phyloP scores from a whole-genome alignment of 352 stramenopile species.

The Globisporangium iwayamae region DNA sequence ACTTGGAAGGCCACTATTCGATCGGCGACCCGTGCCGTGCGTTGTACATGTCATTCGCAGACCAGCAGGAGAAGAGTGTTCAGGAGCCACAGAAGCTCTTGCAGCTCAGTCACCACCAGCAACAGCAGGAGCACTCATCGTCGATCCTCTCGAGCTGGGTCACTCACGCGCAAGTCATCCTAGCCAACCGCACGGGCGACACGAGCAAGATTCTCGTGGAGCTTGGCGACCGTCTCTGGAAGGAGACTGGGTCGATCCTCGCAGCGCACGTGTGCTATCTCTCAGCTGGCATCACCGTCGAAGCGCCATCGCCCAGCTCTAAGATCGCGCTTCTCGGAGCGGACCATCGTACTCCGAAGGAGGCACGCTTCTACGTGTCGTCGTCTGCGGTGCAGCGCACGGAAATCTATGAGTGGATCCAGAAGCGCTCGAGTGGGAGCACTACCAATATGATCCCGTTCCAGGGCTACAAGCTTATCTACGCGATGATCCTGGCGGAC shows the following conservation, averaged over 20 bases:
- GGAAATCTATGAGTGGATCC: slow-evolving; percentile 84
- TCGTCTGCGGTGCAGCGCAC: slow-evolving; percentile 73
- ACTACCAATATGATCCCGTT: slow-evolving; percentile 76
- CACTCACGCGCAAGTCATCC: slow-evolving; percentile 73
- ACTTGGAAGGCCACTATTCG: slow-evolving; percentile 76
- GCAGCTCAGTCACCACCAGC: slow-evolving; percentile 26
- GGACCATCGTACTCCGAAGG: slow-evolving; percentile 61
- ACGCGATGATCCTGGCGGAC: slow-evolving; percentile 82
- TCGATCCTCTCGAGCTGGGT: slow-evolving; percentile 72
- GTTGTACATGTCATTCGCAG: slow-evolving; percentile 76
- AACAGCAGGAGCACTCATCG: slow-evolving; percentile 23
- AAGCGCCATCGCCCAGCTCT: slow-evolving; percentile 68
- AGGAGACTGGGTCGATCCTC: slow-evolving; percentile 54
- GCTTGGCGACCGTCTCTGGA: slow-evolving; percentile 80
- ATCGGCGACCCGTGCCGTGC: slow-evolving; percentile 72
- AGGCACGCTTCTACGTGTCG: slow-evolving; percentile 84
- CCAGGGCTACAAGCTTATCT: slow-evolving; percentile 88
- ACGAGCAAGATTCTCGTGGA: slow-evolving; percentile 83
- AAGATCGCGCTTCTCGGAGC: slow-evolving; percentile 81
- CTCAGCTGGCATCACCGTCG: slow-evolving; percentile 60
- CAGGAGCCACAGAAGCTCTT: slow-evolving; percentile 78
- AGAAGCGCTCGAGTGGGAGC: slow-evolving; percentile 52
- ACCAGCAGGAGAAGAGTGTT: slow-evolving; percentile 82
- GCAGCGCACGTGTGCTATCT: slow-evolving; percentile 84
- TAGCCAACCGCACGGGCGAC: slow-evolving; percentile 77